Conservation (phyloP, 306 rosid species). For the Glycine soja region DNA sequence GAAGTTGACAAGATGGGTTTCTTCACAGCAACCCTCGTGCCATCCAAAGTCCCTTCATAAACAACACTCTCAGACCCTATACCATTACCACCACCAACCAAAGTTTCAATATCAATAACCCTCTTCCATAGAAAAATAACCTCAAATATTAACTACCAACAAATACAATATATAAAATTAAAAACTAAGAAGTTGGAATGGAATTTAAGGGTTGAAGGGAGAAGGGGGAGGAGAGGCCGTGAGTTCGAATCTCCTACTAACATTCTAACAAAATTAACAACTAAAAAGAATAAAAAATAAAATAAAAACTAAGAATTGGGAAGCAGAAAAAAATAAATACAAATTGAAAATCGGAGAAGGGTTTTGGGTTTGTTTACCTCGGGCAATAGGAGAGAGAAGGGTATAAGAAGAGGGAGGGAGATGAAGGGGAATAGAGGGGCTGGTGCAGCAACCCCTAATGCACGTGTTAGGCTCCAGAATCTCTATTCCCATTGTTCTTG, state of each 20-base stretch:
- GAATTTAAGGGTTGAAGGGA: too few species aligned
- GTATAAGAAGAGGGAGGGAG: constrained; percentile 76
- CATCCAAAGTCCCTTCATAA: constrained; percentile 80
- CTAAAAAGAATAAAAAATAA: not conserved
- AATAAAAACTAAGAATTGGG: not conserved
- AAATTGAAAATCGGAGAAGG: not conserved
- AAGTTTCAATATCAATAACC: not conserved
- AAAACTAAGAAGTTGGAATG: not conserved
- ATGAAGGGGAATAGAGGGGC: constrained; percentile 79
- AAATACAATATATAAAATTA: not conserved
- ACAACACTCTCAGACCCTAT: constrained; percentile 91
- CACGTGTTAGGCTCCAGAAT: constrained; percentile 84
- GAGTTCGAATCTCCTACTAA: too few species aligned
- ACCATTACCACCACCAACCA: constrained; percentile 26
- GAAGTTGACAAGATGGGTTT: constrained; percentile 83
- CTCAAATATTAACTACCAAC: not conserved
- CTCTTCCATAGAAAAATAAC: not conserved
- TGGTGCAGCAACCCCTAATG: constrained; percentile 88
- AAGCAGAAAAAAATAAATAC: not conserved
- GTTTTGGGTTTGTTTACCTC: constrained; percentile 55
- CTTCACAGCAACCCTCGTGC: constrained; percentile 79
- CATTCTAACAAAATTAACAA: not conserved
- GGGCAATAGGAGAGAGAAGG: constrained; percentile 80
- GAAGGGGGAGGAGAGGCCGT: too few species aligned
- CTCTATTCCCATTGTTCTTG: constrained; percentile 56